Conservation (phyloP, 1,284 basidiomycete genomes). For the Apiotrichum porosum region DNA sequence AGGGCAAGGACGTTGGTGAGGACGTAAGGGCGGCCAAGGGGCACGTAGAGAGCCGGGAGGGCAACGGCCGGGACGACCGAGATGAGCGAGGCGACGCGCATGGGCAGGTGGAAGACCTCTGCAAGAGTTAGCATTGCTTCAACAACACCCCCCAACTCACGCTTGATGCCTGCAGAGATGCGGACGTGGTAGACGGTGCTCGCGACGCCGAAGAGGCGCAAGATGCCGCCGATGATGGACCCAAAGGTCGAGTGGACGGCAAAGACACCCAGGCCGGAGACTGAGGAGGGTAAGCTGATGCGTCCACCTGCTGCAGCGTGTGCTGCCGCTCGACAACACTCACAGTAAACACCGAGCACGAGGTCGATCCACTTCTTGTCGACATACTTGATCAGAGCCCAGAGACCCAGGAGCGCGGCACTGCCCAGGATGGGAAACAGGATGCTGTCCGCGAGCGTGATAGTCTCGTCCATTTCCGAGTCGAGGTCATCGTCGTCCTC, state of each 20-base stretch:
- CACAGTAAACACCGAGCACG: constrained; percentile 61
- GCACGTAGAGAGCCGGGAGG: constrained; percentile 65
- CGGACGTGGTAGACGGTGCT: constrained; percentile 41
- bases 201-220: constrained; percentile 20
- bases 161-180: constrained; percentile 38
- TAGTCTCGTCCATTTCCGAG: constrained; percentile 34
- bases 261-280: constrained; percentile 41
- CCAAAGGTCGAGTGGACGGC: constrained; percentile 44
- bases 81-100: constrained; percentile 54
- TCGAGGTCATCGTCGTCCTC: constrained; percentile 39
- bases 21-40: constrained; percentile 62
- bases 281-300: constrained; percentile 13
- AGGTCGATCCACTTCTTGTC: constrained; percentile 69
- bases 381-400: constrained; percentile 55
- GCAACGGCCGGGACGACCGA: constrained; percentile 62
- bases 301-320: not conserved
- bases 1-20: constrained; percentile 77
- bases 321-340: constrained; percentile 49
- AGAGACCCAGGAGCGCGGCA: constrained; percentile 39
- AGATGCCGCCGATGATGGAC: constrained; percentile 23
- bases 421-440: constrained; percentile 45
- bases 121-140: constrained; percentile 6
- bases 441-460: constrained; percentile 42
- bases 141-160: constrained; percentile 21
- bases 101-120: constrained; percentile 45